Percentiles rank a stretch among this genome's conserved stretches.
phyloP scores from a whole-genome alignment of 192 early-diverging fungal genomes.

The Mortierella hygrophila region DNA sequence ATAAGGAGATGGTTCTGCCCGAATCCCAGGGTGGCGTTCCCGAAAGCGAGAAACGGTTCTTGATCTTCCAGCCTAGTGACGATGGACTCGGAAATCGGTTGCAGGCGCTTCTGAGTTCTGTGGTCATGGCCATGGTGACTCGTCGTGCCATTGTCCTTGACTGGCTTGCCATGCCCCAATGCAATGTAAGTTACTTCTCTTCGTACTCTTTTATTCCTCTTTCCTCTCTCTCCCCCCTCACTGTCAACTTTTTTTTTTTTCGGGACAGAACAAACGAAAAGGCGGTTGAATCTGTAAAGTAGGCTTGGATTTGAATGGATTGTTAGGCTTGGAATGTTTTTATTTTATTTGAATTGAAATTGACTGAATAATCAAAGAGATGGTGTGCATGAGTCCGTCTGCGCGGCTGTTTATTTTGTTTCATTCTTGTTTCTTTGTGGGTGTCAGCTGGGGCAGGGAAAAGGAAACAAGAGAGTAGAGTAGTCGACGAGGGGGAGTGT shows the following conservation, averaged over 20 bases:
- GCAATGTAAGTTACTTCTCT: slow-evolving; percentile 47
- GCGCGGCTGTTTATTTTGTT: neutral
- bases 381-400: neutral
- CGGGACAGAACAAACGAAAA: neutral
- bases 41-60: slow-evolving; percentile 23
- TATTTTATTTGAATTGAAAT: neutral
- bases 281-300: neutral
- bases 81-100: slow-evolving; percentile 50
- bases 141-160: slow-evolving; percentile 45
- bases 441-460: neutral
- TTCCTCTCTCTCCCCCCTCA: neutral
- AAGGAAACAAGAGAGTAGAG: no score
- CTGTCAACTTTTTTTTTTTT: neutral
- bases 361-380: neutral
- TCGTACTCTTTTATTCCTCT: neutral
- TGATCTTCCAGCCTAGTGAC: slow-evolving; percentile 51
- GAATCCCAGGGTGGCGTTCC: slow-evolving; percentile 31
- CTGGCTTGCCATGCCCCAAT: slow-evolving; percentile 49
- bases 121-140: slow-evolving; percentile 42
- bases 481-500: no score
- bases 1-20: slow-evolving; percentile 31
- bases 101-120: slow-evolving; percentile 45
- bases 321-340: neutral
- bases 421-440: neutral
- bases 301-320: neutral